phyloP scores from a whole-genome alignment of 768 basidiomycete species.

The Hortiboletus campestris region DNA sequence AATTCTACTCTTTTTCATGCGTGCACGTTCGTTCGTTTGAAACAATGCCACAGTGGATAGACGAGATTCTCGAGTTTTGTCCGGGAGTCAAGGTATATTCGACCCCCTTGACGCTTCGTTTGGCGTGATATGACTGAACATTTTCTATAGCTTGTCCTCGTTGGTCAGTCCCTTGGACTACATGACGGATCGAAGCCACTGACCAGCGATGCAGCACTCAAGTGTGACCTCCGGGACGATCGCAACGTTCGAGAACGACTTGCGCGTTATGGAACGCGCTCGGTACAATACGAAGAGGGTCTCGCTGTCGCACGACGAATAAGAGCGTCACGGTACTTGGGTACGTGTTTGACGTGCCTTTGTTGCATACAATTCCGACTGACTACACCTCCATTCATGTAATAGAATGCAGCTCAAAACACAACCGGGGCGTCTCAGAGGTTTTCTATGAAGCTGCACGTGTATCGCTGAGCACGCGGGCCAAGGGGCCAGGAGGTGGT shows the following conservation, averaged over 20 bases:
- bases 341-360: slow-evolving; percentile 41
- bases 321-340: slow-evolving; percentile 90
- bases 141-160: slow-evolving; percentile 67
- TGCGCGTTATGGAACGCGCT: slow-evolving; percentile 62
- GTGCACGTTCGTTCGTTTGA: not conserved
- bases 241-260: slow-evolving; percentile 66
- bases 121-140: slow-evolving; percentile 3
- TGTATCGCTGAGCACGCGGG: slow-evolving; percentile 71
- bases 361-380: not conserved
- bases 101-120: not conserved
- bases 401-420: slow-evolving; percentile 94
- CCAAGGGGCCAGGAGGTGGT: slow-evolving; percentile 58
- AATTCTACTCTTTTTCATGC: not conserved
- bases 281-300: slow-evolving; percentile 92
- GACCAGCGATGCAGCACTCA: slow-evolving; percentile 59
- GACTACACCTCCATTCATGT: not conserved
- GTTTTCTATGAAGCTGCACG: slow-evolving; percentile 91
- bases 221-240: slow-evolving; percentile 95
- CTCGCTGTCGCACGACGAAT: slow-evolving; percentile 84
- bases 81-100: slow-evolving; percentile 83
- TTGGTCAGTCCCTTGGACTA: slow-evolving; percentile 56
- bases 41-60: slow-evolving; percentile 72
- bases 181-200: slow-evolving; percentile 3
- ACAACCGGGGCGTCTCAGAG: slow-evolving; percentile 91
- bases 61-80: slow-evolving; percentile 89